These are phyloP conservation scores for Alternaria metachromatica DNA, from an alignment of 2,329 filamentous ascomycete genomes.

Conservation along the genomic window DNA sequence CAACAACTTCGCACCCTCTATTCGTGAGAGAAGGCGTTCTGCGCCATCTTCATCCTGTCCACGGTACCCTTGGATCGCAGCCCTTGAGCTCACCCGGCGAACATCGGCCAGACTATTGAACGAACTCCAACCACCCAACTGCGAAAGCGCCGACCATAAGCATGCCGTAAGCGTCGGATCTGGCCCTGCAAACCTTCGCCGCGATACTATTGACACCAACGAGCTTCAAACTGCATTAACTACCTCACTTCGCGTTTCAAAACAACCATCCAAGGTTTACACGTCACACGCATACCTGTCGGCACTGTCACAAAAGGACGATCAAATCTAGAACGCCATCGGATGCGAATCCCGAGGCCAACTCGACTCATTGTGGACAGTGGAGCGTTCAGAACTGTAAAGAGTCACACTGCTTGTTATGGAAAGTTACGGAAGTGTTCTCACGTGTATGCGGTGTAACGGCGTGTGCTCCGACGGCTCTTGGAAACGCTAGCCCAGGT, in stretches of 20 bases:
- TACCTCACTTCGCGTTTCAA: not conserved
- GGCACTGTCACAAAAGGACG: not conserved
- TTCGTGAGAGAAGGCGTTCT: not conserved
- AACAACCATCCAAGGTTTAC: not conserved
- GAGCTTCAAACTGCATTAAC: not conserved
- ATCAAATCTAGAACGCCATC: not conserved
- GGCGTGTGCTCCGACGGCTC: not conserved
- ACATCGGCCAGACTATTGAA: not conserved
- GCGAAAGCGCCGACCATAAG: not conserved
- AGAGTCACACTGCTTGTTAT: accelerated
- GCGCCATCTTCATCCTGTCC: not conserved
- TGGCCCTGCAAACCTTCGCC: not conserved
- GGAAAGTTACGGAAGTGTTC: constrained; percentile 1
- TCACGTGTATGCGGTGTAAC: not conserved
- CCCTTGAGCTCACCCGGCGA: not conserved
- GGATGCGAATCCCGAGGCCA: not conserved
- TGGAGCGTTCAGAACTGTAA: not conserved
- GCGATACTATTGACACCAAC: not conserved
- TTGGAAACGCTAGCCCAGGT: not conserved
- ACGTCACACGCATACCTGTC: not conserved
- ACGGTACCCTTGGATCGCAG: not conserved
- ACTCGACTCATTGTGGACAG: no score
- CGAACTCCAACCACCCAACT: not conserved
- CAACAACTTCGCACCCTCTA: no score
- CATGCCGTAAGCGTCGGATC: not conserved